These are phyloP conservation scores for Clonostachys sp. DNA, from an alignment of 2,329 filamentous ascomycete genomes.

Conservation along the genomic window DNA sequence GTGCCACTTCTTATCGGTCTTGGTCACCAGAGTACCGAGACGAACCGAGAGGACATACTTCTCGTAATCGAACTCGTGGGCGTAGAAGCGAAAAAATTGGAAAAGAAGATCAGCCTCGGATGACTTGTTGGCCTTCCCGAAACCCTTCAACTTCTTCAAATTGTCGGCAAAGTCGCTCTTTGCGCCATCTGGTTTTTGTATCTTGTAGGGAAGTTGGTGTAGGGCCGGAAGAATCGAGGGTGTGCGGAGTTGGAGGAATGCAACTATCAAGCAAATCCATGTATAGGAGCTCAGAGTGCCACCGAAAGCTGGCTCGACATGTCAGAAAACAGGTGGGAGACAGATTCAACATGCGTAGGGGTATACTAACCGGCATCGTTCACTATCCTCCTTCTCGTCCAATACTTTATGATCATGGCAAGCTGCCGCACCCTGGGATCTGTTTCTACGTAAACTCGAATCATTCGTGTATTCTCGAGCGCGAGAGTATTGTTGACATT, in stretches of 20 bases:
- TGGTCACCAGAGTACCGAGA: constrained; percentile 71
- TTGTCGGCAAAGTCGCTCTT: constrained; percentile 84
- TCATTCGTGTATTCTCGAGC: constrained; percentile 95
- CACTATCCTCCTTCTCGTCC: constrained; percentile 87
- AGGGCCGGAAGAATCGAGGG: constrained; percentile 82
- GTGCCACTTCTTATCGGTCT: constrained; percentile 87
- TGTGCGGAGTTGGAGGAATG: constrained; percentile 84
- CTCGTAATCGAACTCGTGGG: constrained; percentile 88
- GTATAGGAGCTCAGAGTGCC: constrained; percentile 97
- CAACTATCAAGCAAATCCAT: constrained; percentile 98
- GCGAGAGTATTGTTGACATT: constrained; percentile 98
- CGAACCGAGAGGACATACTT: constrained; percentile 81
- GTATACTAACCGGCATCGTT: constrained; percentile 86
- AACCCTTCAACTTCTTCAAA: constrained; percentile 66
- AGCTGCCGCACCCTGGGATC: constrained; percentile 86
- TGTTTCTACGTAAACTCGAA: constrained; percentile 91
- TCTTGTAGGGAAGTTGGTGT: constrained; percentile 57
- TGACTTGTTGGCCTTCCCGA: constrained; percentile 76
- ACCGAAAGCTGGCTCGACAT: constrained; percentile 66
- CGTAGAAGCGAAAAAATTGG: constrained; percentile 92
- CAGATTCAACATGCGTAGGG: not conserved
- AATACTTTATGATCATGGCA: constrained; percentile 96
- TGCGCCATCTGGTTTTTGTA: constrained; percentile 56
- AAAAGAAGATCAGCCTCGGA: constrained; percentile 84
- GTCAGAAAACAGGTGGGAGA: not conserved